phyloP scores from a whole-genome alignment of 352 stramenopile genomes.

The Discostella stelligera region DNA sequence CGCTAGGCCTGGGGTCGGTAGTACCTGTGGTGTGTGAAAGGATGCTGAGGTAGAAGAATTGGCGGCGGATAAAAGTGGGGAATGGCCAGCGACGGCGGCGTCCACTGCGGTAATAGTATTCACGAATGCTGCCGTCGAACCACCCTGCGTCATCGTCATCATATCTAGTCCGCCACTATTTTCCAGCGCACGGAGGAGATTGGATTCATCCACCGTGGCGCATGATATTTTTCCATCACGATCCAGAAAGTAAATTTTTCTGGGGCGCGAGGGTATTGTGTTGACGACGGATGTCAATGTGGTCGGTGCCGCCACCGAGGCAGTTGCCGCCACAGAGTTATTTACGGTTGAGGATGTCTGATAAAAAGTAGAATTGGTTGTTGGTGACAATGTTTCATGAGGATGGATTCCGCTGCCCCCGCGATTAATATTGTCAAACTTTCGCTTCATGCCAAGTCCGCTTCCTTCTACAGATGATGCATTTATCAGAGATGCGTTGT shows the following conservation, averaged over 20 bases:
- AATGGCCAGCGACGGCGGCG: neutral
- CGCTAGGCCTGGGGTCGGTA: neutral
- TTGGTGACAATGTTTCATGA: neutral
- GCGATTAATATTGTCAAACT: neutral
- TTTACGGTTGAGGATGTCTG: too few relatives aligned
- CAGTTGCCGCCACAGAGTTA: neutral
- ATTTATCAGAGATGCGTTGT: neutral
- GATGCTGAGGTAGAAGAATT: too few relatives aligned
- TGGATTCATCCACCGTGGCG: neutral
- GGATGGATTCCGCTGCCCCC: neutral
- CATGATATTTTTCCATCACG: neutral
- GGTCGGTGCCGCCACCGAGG: neutral
- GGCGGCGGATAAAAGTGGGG: too few relatives aligned
- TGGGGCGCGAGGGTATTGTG: neutral
- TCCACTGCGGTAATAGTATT: neutral
- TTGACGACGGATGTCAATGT: neutral
- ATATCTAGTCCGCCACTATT: neutral
- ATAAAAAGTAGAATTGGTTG: neutral
- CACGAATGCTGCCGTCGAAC: neutral
- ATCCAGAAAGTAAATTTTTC: neutral
- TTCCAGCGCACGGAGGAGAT: neutral
- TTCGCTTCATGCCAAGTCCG: neutral
- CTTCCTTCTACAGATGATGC: neutral
- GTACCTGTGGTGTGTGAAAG: too few relatives aligned
- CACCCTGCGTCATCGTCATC: neutral